Evolutionary conservation across 352 stramenopile species (phyloP).

Genomic region (Phytopythium mirpurense): DNA sequence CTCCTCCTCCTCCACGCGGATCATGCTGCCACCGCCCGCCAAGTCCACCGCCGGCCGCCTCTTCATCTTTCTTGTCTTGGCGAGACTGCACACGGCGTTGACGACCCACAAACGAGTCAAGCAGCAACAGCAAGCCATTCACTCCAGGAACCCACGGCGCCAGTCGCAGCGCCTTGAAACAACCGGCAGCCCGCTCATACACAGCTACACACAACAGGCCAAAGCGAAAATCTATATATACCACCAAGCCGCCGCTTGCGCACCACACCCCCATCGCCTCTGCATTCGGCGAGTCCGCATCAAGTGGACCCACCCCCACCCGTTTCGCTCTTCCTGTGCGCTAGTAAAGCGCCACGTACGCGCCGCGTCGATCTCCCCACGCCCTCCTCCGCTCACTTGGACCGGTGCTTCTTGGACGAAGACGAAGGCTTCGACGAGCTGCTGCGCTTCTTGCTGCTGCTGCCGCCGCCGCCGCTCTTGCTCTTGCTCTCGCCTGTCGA

Average conservation of each 20-base stretch:
- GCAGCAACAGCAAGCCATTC: too few relatives aligned
- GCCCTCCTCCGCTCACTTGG: conserved; percentile 47
- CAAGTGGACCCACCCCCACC: too few relatives aligned
- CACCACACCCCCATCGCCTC: too few relatives aligned
- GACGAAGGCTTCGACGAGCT: conserved; percentile 50
- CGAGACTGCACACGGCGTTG: too few relatives aligned
- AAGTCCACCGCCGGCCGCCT: not conserved
- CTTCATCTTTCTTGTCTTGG: not conserved
- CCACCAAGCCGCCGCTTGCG: not conserved
- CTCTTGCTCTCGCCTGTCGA: conserved; percentile 35
- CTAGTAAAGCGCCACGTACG: too few relatives aligned
- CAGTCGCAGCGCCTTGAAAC: not conserved
- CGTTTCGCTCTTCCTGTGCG: not conserved
- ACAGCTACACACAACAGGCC: not conserved
- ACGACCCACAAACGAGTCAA: too few relatives aligned
- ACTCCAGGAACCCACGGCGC: not conserved
- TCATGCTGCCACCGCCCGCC: conserved; percentile 9
- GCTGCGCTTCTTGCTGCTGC: conserved; percentile 68
- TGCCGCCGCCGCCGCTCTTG: conserved; percentile 22
- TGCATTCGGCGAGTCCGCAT: too few relatives aligned
- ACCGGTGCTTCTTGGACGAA: conserved; percentile 62
- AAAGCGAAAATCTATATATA: conserved; percentile 4
- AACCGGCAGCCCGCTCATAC: not conserved
- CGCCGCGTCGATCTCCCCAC: too few relatives aligned
- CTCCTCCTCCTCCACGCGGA: conserved; percentile 19